Conservation (phyloP, 305 asterid species). For the Vinca major region DNA sequence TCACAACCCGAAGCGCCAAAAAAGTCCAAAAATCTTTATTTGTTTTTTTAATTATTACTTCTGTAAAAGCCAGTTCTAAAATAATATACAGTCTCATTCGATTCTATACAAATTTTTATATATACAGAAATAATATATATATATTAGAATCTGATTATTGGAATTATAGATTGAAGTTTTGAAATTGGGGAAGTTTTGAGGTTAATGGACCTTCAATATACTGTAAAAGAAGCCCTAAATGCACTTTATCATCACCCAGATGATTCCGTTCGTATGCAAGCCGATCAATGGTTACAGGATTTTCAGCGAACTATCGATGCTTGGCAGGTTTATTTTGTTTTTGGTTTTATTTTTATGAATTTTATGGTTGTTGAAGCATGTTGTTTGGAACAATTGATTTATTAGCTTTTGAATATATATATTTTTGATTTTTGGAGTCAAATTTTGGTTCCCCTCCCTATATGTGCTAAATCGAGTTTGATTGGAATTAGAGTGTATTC, state of each 20-base stretch:
- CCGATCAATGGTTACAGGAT: slow-evolving; percentile 96
- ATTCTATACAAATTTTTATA: background rate
- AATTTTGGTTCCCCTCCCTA: background rate
- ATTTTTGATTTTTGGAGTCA: background rate
- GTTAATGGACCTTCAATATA: slow-evolving; percentile 79
- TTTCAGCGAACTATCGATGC: slow-evolving; percentile 96
- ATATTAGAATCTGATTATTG: slow-evolving; percentile 1
- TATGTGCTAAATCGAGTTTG: background rate
- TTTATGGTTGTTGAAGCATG: background rate
- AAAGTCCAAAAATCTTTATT: slow-evolving; percentile 8
- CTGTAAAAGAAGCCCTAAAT: slow-evolving; percentile 95
- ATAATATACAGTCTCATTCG: slow-evolving; percentile 8
- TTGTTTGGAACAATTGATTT: slow-evolving; percentile 2
- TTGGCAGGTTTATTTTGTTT: slow-evolving; percentile 66
- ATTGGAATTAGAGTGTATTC: background rate
- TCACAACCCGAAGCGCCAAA: slow-evolving; percentile 18
- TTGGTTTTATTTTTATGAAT: background rate
- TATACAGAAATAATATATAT: background rate
- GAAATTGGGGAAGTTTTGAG: background rate
- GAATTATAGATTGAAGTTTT: slow-evolving; percentile 3
- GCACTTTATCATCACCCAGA: slow-evolving; percentile 96
- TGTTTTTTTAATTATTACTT: background rate
- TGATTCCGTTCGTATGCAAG: slow-evolving; percentile 86
- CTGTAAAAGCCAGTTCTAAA: slow-evolving; percentile 11
- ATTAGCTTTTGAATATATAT: background rate